Evolutionary conservation across 306 rosid genomes (phyloP).

Genomic region (Cucumis melo): DNA sequence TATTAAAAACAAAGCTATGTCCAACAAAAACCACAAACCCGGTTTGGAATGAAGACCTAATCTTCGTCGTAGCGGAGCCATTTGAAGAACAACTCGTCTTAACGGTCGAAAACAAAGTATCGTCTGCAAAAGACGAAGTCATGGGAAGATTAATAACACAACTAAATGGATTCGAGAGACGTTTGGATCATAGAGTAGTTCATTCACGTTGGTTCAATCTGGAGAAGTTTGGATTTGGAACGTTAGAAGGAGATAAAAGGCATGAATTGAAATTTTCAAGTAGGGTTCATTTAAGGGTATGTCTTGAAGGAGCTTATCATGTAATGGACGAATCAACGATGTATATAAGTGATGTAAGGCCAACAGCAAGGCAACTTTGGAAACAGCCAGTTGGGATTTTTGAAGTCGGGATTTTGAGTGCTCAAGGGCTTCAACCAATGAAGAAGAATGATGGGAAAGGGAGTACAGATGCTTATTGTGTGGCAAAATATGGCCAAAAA

Average conservation of each 20-base stretch:
- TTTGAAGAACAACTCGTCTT: constrained; percentile 58
- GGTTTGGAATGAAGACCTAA: constrained; percentile 61
- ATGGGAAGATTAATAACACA: constrained; percentile 30
- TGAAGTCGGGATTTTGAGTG: constrained; percentile 77
- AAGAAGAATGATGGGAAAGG: constrained; percentile 41
- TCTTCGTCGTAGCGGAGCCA: constrained; percentile 82
- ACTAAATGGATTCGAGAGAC: constrained; percentile 37
- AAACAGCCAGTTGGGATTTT: constrained; percentile 77
- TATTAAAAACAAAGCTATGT: constrained; percentile 49
- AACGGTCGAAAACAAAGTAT: constrained; percentile 41
- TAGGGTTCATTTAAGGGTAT: constrained; percentile 41
- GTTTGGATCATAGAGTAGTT: constrained; percentile 55
- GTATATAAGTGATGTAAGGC: constrained; percentile 69
- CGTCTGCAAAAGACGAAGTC: constrained; percentile 39
- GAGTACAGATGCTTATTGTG: constrained; percentile 62
- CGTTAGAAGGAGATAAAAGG: constrained; percentile 51
- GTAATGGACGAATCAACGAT: constrained; percentile 69
- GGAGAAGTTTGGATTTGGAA: constrained; percentile 59
- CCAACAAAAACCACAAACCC: constrained; percentile 44
- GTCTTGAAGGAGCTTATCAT: constrained; percentile 83
- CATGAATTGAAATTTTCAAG: constrained; percentile 55
- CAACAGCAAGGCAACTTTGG: constrained; percentile 72
- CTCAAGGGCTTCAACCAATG: constrained; percentile 67
- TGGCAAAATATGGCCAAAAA: constrained; percentile 70
- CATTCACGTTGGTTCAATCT: constrained; percentile 62